Conservation (phyloP, 768 basidiomycete species). For the Hypholoma sublateritium region DNA sequence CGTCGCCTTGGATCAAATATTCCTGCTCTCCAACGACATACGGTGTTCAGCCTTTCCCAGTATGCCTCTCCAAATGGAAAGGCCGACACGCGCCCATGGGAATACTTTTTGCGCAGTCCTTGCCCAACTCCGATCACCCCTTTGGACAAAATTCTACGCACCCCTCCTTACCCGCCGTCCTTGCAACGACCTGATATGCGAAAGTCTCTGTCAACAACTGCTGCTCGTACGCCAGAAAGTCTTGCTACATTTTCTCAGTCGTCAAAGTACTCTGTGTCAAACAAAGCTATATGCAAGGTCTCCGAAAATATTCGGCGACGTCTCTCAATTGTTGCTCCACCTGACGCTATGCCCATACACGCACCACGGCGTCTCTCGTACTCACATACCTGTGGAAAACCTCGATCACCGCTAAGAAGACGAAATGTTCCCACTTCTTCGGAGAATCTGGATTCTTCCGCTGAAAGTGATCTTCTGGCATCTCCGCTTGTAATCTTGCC, state of each 20-base stretch:
- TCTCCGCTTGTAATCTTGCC: not conserved
- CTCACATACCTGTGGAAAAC: conserved; percentile 1
- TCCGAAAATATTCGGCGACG: conserved; percentile 1
- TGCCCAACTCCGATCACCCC: conserved; percentile 11
- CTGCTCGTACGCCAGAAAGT: not conserved
- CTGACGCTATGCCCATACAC: conserved; percentile 6
- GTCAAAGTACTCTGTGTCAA: not conserved
- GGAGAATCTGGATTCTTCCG: not conserved
- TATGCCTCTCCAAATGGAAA: not conserved
- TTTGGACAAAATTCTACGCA: conserved; percentile 10
- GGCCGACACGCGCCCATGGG: not conserved
- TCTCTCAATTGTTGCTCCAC: conserved; percentile 8
- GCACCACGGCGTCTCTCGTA: conserved; percentile 15
- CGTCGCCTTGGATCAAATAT: not conserved
- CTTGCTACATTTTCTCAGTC: not conserved
- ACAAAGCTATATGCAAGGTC: not conserved
- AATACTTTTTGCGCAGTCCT: not conserved
- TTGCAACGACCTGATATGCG: not conserved
- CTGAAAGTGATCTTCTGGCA: conserved; percentile 1
- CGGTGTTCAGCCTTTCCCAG: not conserved
- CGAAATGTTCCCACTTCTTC: not conserved
- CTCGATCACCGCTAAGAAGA: not conserved
- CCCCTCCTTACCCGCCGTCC: conserved; percentile 10
- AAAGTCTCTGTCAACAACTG: not conserved
- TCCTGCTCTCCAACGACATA: conserved; percentile 1